phyloP scores from a whole-genome alignment of 2,329 filamentous ascomycete genomes.

The Pseudogymnoascus sp. region DNA sequence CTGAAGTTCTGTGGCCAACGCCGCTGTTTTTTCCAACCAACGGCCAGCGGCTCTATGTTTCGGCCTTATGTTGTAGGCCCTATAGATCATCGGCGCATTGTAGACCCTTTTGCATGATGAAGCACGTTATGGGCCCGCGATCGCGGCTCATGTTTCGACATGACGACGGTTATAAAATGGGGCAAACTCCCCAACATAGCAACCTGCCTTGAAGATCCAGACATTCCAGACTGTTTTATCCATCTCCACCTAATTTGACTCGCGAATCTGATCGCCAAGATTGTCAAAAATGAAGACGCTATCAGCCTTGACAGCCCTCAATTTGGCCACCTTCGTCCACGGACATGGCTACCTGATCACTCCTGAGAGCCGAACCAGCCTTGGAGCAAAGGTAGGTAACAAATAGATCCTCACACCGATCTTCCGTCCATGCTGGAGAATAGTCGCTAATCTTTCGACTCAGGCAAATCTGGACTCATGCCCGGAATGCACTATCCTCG shows the following conservation, averaged over 20 bases:
- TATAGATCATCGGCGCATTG: neutral
- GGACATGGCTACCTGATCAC: conserved; percentile 39
- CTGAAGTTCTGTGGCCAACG: neutral
- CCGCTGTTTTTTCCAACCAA: neutral
- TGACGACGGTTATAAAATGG: neutral
- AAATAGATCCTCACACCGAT: neutral
- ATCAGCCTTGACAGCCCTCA: neutral
- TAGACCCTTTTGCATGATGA: neutral
- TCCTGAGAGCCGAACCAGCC: conserved; percentile 36
- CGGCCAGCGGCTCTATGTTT: neutral
- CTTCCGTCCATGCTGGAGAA: neutral
- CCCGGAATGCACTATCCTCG: conserved; percentile 46
- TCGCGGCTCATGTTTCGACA: neutral
- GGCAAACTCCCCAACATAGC: neutral
- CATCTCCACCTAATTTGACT: neutral
- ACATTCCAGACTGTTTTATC: neutral
- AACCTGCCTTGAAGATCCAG: neutral
- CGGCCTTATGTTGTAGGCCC: neutral
- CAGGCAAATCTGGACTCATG: conserved; percentile 42
- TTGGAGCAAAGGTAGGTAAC: conserved; percentile 33
- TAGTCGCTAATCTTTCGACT: neutral
- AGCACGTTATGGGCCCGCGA: neutral
- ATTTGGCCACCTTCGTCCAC: conserved; percentile 15
- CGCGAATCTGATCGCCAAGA: neutral
- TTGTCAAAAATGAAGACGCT: neutral